Conservation (phyloP, 805 yeast genomes). For the Cyberlindnera mrakii region DNA sequence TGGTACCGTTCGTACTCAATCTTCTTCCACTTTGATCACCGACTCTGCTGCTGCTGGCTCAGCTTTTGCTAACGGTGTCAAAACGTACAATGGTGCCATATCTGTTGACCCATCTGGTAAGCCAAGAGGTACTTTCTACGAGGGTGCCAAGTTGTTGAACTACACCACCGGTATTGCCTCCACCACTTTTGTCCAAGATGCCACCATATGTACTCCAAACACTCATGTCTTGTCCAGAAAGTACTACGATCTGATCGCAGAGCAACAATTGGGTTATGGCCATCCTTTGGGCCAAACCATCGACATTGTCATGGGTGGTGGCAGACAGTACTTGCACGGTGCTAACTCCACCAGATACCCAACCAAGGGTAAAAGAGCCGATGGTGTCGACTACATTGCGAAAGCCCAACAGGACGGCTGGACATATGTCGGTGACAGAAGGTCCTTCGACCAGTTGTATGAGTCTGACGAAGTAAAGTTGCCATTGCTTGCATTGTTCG, state of each 20-base stretch:
- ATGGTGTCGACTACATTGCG: slow-evolving; percentile 58
- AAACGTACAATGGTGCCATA: slow-evolving; percentile 87
- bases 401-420: slow-evolving; percentile 59
- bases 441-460: slow-evolving; percentile 46
- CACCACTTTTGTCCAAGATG: slow-evolving; percentile 87
- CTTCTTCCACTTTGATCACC: slow-evolving; percentile 68
- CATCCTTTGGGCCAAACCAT: slow-evolving; percentile 74
- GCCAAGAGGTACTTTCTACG: slow-evolving; percentile 84
- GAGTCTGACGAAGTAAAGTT: slow-evolving; percentile 50
- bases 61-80: slow-evolving; percentile 77
- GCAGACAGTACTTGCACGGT: slow-evolving; percentile 77
- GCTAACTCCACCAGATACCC: slow-evolving; percentile 25
- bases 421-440: slow-evolving; percentile 56
- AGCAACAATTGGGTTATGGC: slow-evolving; percentile 69
- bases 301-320: slow-evolving; percentile 86
- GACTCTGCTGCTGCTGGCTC: slow-evolving; percentile 98
- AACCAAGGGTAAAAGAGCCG: slow-evolving; percentile 55
- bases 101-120: slow-evolving; percentile 62
- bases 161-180: slow-evolving; percentile 84
- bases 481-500: slow-evolving; percentile 73
- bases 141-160: slow-evolving; percentile 77
- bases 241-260: slow-evolving; percentile 78
- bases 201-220: slow-evolving; percentile 87
- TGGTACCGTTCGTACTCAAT: slow-evolving; percentile 83
- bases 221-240: slow-evolving; percentile 68